Conservation (phyloP, 306 rosid genomes). For the Acacia acuminata region DNA sequence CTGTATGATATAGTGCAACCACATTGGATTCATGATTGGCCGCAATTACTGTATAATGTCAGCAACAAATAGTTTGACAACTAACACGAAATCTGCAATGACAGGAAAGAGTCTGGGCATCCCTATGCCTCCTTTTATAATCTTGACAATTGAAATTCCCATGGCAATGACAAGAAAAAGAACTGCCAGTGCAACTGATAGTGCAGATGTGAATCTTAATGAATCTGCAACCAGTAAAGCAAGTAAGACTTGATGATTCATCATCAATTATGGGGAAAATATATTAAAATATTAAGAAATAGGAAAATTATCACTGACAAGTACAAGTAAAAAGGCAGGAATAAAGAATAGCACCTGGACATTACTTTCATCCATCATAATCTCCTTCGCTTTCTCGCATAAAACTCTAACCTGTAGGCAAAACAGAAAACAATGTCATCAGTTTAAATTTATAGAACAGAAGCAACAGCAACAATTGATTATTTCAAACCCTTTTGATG, state of each 20-base stretch:
- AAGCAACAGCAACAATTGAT: neutral
- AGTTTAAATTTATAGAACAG: slow-evolving; percentile 18
- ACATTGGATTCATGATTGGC: too few species aligned
- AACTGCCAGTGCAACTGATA: slow-evolving; percentile 82
- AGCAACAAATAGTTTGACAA: slow-evolving; percentile 65
- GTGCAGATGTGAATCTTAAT: slow-evolving; percentile 81
- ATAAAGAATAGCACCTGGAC: slow-evolving; percentile 75
- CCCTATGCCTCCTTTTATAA: slow-evolving; percentile 61
- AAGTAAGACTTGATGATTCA: neutral
- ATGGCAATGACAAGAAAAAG: slow-evolving; percentile 80
- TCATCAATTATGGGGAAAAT: neutral
- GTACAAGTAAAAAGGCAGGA: slow-evolving; percentile 32
- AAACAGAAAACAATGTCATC: slow-evolving; percentile 32
- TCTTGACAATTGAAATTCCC: slow-evolving; percentile 77
- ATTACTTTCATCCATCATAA: slow-evolving; percentile 93
- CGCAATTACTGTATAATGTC: too few species aligned
- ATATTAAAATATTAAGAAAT: neutral
- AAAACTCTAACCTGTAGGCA: slow-evolving; percentile 73
- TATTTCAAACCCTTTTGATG: neutral
- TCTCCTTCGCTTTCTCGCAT: slow-evolving; percentile 94
- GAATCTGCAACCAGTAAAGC: slow-evolving; percentile 77
- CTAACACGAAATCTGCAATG: slow-evolving; percentile 54
- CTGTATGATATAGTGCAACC: too few species aligned
- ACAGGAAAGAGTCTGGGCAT: slow-evolving; percentile 81
- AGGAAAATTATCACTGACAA: too few species aligned